A percentile compares a stretch with the other conserved stretches of the same genome.
Conservation (phyloP, 495 filamentous ascomycete genomes). For the Tetracladium marchalianum region DNA sequence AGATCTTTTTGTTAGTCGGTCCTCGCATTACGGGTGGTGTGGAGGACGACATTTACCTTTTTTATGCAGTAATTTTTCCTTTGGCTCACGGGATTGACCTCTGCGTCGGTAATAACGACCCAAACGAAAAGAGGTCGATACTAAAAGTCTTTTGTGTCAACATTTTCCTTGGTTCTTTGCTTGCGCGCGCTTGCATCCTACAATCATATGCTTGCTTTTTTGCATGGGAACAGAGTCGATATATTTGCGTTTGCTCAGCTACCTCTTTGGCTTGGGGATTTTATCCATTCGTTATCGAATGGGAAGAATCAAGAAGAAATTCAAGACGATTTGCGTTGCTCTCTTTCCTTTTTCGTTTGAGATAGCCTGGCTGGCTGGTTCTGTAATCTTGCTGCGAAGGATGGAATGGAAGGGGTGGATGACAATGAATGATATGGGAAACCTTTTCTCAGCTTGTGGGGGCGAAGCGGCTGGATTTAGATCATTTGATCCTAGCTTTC, state of each 20-base stretch:
- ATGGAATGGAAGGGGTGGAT: background rate
- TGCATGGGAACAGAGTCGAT: slow-evolving; percentile 3
- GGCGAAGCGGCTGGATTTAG: too few species aligned
- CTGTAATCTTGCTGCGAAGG: slow-evolving; percentile 14
- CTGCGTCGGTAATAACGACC: slow-evolving; percentile 6
- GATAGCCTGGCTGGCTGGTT: slow-evolving; percentile 19
- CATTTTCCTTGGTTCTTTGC: slow-evolving; percentile 11
- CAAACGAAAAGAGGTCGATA: slow-evolving; percentile 3
- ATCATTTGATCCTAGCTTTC: too few species aligned
- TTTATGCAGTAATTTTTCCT: slow-evolving; percentile 13
- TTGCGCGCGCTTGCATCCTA: background rate
- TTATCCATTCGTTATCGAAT: background rate
- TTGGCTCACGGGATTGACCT: slow-evolving; percentile 16
- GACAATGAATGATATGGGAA: too few species aligned
- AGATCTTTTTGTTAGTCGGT: slow-evolving; percentile 18
- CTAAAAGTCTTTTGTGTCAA: slow-evolving; percentile 21
- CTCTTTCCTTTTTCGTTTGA: slow-evolving; percentile 2
- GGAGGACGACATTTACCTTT: slow-evolving; percentile 19
- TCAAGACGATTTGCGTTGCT: too few species aligned
- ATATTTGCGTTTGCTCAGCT: slow-evolving; percentile 12
- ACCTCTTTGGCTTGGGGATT: slow-evolving; percentile 5
- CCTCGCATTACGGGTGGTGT: slow-evolving; percentile 18
- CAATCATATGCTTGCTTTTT: slow-evolving; percentile 1
- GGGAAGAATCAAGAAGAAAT: too few species aligned
- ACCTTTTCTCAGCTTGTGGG: too few species aligned